Evolutionary conservation across 2,329 filamentous ascomycete species (phyloP), one percentile per base, ranked within the genome.

Genomic region (Aspergillus puulaauensis): DNA sequence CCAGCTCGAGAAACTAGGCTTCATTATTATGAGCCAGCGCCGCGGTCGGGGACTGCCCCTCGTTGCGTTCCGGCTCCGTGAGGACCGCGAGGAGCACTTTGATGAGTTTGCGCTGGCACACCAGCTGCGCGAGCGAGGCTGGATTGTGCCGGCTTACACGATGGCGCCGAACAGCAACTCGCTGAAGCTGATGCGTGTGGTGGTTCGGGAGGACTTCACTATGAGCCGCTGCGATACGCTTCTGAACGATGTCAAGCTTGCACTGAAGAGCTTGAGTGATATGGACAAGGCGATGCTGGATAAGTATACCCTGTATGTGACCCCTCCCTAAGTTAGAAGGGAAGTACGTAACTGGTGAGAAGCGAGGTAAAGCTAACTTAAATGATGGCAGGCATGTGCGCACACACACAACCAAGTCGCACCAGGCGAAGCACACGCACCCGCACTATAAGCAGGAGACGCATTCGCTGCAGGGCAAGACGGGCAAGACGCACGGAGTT

Each of bases 121-220:
- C 71, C 89, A 92, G 74, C 84, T 97, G 24, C 89, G 93, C 52
- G 87, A 90, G 63, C 86, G 92, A 35, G 90, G 91, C 44, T 98
- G 93, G 93, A 89, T 97, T 31, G 90, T 97, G 0, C 93, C 93
- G 0, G 93, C 93, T 0, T 98, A 98, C 78, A 98, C 93, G 40
- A 97, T 97, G 93, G 93, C 93, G 0, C 93, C 93, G 17, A 83
- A 96, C 72, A 92, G 90, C 17, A 81, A 90, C 56, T 80, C 86
- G 63, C 82, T 97, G 70, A 96, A 96, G 83, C 88, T 98, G 84
- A 86, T 97, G 80, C 88, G 93, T 39, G 86, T 97, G 4, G 93
- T 98, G 0, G 90, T 97, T 4, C 86, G 93, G 51, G 93, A 97
- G 76, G 93, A 97, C 77, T 97, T 98, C 67, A 90, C 86, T 47